These are phyloP conservation scores for Triglochin maritima DNA, from an alignment of 106 monocot species.

Conservation along the genomic window DNA sequence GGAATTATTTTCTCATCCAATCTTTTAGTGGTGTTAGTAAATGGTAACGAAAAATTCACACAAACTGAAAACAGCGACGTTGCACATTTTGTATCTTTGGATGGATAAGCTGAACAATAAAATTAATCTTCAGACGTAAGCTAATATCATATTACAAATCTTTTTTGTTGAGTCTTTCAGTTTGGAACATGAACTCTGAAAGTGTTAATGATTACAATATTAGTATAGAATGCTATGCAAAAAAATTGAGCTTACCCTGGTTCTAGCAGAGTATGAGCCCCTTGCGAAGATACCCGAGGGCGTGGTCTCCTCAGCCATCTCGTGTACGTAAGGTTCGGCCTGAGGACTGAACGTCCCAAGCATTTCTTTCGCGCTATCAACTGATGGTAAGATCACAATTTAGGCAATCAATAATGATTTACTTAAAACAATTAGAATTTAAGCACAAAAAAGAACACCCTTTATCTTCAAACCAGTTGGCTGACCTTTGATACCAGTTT, in stretches of 20 bases:
- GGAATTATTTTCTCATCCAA: too few relatives aligned
- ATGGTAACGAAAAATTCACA: too few relatives aligned
- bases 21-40: too few relatives aligned
- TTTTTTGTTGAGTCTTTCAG: too few relatives aligned
- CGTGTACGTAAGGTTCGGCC: slow-evolving; percentile 59
- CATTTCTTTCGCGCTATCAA: slow-evolving; percentile 88
- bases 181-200: too few relatives aligned
- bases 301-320: slow-evolving; percentile 72
- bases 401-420: background rate
- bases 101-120: too few relatives aligned
- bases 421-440: background rate
- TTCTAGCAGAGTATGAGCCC: slow-evolving; percentile 80
- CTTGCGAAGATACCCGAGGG: slow-evolving; percentile 82
- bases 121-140: too few relatives aligned
- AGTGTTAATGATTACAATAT: too few relatives aligned
- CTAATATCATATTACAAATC: too few relatives aligned
- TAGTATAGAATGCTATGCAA: background rate
- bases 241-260: slow-evolving; percentile 41
- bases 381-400: slow-evolving; percentile 24
- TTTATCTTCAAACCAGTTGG: background rate
- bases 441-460: background rate
- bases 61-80: too few relatives aligned
- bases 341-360: slow-evolving; percentile 92
- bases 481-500: slow-evolving; percentile 73
- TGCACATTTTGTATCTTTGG: too few relatives aligned